Conservation (phyloP, 345 rosid genomes). For the Eucalyptus sp. region DNA sequence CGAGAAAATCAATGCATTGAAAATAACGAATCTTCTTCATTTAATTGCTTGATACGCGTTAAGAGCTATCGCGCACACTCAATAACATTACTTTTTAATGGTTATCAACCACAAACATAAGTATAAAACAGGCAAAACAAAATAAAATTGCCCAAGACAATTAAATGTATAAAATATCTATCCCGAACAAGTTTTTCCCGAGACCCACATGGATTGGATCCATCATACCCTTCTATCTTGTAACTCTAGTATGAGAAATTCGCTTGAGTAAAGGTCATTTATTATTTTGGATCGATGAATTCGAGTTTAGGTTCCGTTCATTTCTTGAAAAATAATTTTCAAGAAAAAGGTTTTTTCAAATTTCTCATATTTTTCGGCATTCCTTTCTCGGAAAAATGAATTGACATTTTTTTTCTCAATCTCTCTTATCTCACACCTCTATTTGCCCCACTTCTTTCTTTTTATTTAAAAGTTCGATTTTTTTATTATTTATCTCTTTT, state of each 20-base stretch:
- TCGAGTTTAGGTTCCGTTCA: fast-evolving
- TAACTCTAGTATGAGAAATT: neutral
- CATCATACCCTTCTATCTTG: fast-evolving
- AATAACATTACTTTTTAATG: neutral
- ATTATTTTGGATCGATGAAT: fast-evolving
- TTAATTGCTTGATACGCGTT: neutral
- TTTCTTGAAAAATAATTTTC: fast-evolving
- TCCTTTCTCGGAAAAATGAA: too few species aligned
- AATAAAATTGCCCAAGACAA: neutral
- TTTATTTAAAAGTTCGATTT: fast-evolving
- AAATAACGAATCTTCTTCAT: neutral
- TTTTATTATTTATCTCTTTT: too few species aligned
- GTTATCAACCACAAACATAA: neutral
- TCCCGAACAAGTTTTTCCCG: neutral
- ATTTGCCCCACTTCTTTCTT: too few species aligned
- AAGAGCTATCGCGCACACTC: fast-evolving
- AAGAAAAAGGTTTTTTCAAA: fast-evolving
- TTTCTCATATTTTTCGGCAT: fast-evolving
- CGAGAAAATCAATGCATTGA: neutral
- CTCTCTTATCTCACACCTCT: fast-evolving
- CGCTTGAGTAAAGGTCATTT: neutral
- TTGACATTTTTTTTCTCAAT: too few species aligned
- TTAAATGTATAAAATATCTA: neutral
- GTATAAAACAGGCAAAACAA: fast-evolving
- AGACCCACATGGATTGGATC: fast-evolving